These are phyloP conservation scores for Cyberlindnera maritima DNA, from an alignment of 805 yeast species.

Conservation along the genomic window DNA sequence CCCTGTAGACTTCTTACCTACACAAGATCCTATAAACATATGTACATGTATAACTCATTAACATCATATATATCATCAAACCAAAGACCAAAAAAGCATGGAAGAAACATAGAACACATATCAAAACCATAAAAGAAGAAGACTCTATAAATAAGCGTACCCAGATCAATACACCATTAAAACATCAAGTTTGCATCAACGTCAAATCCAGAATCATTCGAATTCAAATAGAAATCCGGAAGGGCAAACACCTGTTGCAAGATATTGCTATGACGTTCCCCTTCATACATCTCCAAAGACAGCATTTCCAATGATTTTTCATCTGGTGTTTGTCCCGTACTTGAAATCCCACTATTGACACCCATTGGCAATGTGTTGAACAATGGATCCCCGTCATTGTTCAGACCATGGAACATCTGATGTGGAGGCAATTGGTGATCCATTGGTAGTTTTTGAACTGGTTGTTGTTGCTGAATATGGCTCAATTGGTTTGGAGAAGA, in stretches of 20 bases:
- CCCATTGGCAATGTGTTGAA: not conserved
- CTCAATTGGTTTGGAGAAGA: not conserved
- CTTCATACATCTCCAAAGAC: constrained; percentile 12
- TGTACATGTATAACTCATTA: not conserved
- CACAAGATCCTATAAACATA: too few relatives aligned
- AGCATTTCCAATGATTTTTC: constrained; percentile 1
- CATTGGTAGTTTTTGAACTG: not conserved
- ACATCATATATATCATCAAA: not conserved
- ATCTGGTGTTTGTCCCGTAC: constrained; percentile 3
- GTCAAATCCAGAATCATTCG: constrained; percentile 7
- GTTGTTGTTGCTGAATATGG: not conserved
- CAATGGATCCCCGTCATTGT: not conserved
- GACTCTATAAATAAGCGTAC: too few relatives aligned
- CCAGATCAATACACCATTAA: too few relatives aligned
- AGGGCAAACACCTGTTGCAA: constrained; percentile 17
- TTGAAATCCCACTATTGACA: not conserved
- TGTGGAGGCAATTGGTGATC: not conserved
- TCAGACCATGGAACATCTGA: not conserved
- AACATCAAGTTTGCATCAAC: constrained; percentile 13
- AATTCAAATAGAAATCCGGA: constrained; percentile 16
- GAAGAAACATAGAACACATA: not conserved
- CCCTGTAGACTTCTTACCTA: too few relatives aligned
- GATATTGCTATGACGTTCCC: constrained; percentile 11
- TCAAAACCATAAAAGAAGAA: not conserved
- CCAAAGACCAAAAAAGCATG: not conserved